Conservation (phyloP, 495 filamentous ascomycete genomes). For the Beverwykella pulmonaria region DNA sequence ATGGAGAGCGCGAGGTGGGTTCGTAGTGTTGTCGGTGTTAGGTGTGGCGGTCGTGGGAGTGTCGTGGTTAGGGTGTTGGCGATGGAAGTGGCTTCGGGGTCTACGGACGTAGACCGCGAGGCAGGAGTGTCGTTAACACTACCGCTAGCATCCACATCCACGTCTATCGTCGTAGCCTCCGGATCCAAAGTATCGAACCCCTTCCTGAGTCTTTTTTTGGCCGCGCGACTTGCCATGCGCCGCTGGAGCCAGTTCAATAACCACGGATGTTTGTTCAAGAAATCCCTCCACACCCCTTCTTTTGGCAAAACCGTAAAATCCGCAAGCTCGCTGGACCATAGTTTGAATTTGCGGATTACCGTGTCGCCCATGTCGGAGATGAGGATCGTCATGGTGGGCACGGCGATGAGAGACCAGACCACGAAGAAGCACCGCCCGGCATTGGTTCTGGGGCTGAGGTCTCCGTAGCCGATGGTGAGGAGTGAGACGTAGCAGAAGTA, state of each 20-base stretch:
- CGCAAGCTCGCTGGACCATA: slow-evolving; percentile 55
- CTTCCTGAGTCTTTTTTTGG: slow-evolving; percentile 51
- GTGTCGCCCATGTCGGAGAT: slow-evolving; percentile 68
- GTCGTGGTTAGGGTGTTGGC: background rate
- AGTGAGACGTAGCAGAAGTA: slow-evolving; percentile 53
- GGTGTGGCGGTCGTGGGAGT: background rate
- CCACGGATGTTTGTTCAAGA: slow-evolving; percentile 50
- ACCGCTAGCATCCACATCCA: background rate
- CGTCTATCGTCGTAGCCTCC: background rate
- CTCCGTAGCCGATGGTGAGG: slow-evolving; percentile 51
- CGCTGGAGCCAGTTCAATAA: slow-evolving; percentile 49
- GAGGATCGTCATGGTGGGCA: slow-evolving; percentile 70
- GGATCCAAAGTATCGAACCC: slow-evolving; percentile 49
- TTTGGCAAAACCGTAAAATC: slow-evolving; percentile 63
- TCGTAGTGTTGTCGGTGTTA: slow-evolving; percentile 49
- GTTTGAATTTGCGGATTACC: slow-evolving; percentile 59
- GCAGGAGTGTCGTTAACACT: background rate
- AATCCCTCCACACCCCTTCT: slow-evolving; percentile 51
- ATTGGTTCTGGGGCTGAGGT: slow-evolving; percentile 48
- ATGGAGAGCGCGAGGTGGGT: slow-evolving; percentile 60
- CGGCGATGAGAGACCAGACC: slow-evolving; percentile 57
- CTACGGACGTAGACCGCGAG: background rate
- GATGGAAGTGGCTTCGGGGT: slow-evolving; percentile 13
- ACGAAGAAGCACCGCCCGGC: slow-evolving; percentile 51
- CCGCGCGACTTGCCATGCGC: slow-evolving; percentile 37